Evolutionary conservation across 2,329 filamentous ascomycete genomes (phyloP).

Genomic region (Dactylellina parvicollis): DNA sequence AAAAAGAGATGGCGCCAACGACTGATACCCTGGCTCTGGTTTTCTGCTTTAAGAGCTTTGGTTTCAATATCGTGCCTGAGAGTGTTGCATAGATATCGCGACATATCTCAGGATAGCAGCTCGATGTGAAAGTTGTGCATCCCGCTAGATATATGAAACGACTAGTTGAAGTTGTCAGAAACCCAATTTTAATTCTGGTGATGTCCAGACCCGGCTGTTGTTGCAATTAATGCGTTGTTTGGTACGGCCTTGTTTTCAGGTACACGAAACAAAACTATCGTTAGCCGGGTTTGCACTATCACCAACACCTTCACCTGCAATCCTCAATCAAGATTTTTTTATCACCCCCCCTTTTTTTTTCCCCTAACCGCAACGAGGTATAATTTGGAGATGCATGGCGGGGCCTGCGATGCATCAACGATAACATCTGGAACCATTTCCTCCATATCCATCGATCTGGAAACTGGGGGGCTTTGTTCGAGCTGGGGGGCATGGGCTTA

Average conservation of each 20-base stretch:
- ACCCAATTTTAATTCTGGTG: background rate
- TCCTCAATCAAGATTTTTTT: constrained; percentile 9
- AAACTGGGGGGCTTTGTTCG: background rate
- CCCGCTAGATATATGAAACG: background rate
- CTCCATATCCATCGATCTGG: background rate
- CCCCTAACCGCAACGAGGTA: constrained; percentile 31
- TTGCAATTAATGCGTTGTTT: constrained; percentile 20
- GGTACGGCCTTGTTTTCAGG: constrained; percentile 23
- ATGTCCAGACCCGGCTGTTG: background rate
- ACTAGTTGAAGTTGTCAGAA: background rate
- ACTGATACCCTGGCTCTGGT: background rate
- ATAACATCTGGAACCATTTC: background rate
- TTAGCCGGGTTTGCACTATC: constrained; percentile 3
- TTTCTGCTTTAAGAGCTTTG: background rate
- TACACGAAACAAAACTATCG: constrained; percentile 26
- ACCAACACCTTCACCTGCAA: background rate
- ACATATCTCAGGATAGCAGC: background rate
- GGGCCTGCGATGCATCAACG: constrained; percentile 11
- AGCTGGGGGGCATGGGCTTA: background rate
- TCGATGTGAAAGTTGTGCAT: background rate
- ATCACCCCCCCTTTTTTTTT: constrained; percentile 30
- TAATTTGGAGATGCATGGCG: constrained; percentile 24
- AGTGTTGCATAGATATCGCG: constrained; percentile 4
- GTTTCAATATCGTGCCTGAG: background rate
- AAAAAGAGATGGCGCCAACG: background rate